Percentiles rank a stretch among this genome's conserved stretches.
These are phyloP conservation scores for Avena insularis DNA, from an alignment of 176 grass and related monocot genomes.

Conservation along the genomic window DNA sequence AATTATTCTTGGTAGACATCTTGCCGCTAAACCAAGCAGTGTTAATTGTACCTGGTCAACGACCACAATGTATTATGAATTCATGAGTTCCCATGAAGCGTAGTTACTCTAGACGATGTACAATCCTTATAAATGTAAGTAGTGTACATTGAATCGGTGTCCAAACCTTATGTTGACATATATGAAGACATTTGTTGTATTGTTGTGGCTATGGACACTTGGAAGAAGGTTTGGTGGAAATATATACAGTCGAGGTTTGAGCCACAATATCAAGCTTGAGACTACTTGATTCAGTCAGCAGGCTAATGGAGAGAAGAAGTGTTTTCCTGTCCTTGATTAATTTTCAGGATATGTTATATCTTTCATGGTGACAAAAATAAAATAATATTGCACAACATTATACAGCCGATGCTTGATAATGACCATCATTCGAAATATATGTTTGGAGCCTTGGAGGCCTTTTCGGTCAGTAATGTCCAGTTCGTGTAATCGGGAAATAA, in stretches of 20 bases:
- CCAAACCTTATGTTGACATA: background rate
- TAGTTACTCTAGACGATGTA: conserved; percentile 33
- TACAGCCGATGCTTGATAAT: background rate
- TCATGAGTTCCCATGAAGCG: conserved; percentile 24
- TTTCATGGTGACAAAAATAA: background rate
- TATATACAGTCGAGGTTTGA: background rate
- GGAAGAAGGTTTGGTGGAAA: background rate
- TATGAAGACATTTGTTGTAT: background rate
- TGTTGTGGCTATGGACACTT: conserved; percentile 19
- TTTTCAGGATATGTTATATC: background rate
- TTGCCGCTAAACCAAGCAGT: conserved; percentile 13
- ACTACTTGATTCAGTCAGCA: background rate
- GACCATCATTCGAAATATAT: background rate
- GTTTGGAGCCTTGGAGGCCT: background rate
- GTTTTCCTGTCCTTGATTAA: background rate
- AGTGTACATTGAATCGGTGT: conserved; percentile 15
- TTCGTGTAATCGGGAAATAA: background rate
- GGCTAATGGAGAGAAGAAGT: background rate
- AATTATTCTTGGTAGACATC: conserved; percentile 46
- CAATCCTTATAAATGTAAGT: conserved; percentile 45
- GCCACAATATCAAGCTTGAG: background rate
- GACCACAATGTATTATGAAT: conserved; percentile 44
- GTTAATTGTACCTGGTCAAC: conserved; percentile 21
- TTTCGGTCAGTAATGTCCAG: background rate
- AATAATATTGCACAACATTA: background rate